Conservation (phyloP, 2,329 filamentous ascomycete genomes). For the Aureobasidium sp. region DNA sequence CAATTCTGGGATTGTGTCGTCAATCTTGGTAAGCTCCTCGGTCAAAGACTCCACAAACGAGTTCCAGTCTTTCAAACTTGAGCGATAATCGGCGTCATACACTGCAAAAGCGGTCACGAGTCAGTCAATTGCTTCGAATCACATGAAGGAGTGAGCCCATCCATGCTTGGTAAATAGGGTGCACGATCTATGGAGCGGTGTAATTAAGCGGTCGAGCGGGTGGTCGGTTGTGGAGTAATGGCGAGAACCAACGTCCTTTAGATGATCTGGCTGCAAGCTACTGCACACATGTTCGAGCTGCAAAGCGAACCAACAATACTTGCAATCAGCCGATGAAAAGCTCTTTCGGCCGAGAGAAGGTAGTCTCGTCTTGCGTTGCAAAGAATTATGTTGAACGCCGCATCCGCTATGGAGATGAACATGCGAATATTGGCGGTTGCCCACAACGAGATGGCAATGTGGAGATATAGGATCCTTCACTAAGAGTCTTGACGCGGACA, state of each 20-base stretch:
- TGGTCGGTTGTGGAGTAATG: neutral
- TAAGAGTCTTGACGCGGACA: neutral
- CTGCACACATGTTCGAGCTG: conserved; percentile 6
- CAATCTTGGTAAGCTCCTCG: conserved; percentile 61
- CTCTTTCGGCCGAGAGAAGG: neutral
- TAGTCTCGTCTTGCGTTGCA: neutral
- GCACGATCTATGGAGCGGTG: neutral
- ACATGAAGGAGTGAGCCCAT: neutral
- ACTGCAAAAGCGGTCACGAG: conserved; percentile 40
- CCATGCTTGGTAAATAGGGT: neutral
- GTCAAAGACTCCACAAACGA: conserved; percentile 68
- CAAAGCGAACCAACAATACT: neutral
- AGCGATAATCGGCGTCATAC: conserved; percentile 72
- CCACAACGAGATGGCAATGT: neutral
- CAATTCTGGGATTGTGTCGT: conserved; percentile 78
- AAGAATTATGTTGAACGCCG: neutral
- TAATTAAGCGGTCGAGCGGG: neutral
- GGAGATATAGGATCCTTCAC: neutral
- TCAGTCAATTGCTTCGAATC: conserved; percentile 4
- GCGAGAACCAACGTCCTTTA: neutral
- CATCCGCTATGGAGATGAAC: neutral
- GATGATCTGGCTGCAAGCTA: conserved; percentile 7
- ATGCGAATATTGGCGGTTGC: neutral
- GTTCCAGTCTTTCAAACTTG: conserved; percentile 73
- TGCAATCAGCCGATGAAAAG: neutral